Evolutionary conservation across 1,284 basidiomycete species (phyloP).

Genomic region (Coriolopsis trogii): DNA sequence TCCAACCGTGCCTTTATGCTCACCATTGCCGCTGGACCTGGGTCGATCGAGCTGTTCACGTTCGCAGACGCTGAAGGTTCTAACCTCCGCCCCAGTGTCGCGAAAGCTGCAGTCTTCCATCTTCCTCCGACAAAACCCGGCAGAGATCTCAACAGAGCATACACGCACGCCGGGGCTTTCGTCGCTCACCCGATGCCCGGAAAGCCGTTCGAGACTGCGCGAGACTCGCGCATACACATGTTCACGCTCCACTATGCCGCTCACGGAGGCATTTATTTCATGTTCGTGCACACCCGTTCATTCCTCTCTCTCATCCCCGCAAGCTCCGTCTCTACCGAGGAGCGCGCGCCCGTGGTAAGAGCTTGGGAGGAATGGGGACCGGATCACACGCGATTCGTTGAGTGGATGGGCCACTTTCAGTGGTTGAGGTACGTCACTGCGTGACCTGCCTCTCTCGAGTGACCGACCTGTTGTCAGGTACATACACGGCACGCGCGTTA

Average conservation of each 20-base stretch:
- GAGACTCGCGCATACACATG: slow-evolving; percentile 45
- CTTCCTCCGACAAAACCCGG: slow-evolving; percentile 33
- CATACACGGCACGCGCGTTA: background rate
- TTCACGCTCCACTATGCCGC: slow-evolving; percentile 40
- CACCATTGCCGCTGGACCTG: slow-evolving; percentile 31
- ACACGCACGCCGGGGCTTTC: slow-evolving; percentile 39
- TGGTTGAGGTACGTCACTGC: slow-evolving; percentile 17
- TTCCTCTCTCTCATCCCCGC: slow-evolving; percentile 34
- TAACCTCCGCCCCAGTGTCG: slow-evolving; percentile 13
- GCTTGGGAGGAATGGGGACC: slow-evolving; percentile 47
- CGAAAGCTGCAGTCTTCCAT: slow-evolving; percentile 34
- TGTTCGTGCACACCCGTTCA: slow-evolving; percentile 41
- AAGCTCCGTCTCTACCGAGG: background rate
- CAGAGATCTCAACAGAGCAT: slow-evolving; percentile 19
- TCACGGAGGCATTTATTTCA: slow-evolving; percentile 26
- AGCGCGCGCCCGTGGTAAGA: too few species aligned
- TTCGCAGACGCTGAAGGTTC: slow-evolving; percentile 22
- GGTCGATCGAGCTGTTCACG: slow-evolving; percentile 42
- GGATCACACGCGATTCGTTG: slow-evolving; percentile 42
- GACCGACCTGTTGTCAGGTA: background rate
- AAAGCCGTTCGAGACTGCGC: slow-evolving; percentile 39
- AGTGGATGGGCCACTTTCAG: slow-evolving; percentile 24
- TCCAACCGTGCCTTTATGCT: slow-evolving; percentile 47
- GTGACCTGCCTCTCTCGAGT: background rate
- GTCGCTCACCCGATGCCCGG: slow-evolving; percentile 33